Base-by-base conservation (phyloP, 106 monocot genomes). In the Hemerocallis citrina region DNA sequence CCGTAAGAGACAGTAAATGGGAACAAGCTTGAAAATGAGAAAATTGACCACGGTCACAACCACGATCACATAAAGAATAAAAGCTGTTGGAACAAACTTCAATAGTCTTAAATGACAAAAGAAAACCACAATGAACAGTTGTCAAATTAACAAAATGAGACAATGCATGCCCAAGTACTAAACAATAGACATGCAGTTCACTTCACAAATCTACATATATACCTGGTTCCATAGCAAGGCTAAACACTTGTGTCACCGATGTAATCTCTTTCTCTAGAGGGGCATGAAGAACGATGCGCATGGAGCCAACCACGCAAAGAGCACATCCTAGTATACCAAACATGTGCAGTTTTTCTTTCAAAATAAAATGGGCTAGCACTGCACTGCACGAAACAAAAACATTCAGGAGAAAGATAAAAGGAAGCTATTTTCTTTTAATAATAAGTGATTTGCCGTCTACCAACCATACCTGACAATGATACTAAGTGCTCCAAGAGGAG, bases 401-500 rank as follows among this genome's bases (percentile, higher is more conserved):
- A 62, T 47, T 72, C 29, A 22, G 36, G 9, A 56, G 7, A 55
- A 19, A 24, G 32, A 65, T 37, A 11, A 35, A 34, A 43, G 50
- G 8, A 59, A 32, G 10, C 7, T 15, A 2, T 49, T 19, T 6
- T 22, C 32, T n/a, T n/a, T n/a, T n/a, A 6, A 20, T 13, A n/a
- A 68, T 5, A n/a, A 54, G 35, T 15, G 15, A 9, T n/a, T 34
- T 35, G 16, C 2, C 45, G 13, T 36, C 21, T 34, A 72, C 28
- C 37, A 46, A 33, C n/a, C 14, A 10, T 57, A 72, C 72, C 72
- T 72, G 46, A 72, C 72, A 64, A 72, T 72, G 48, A 72, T 72
- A 30, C 72, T 72, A 39, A 72, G 63, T 64, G 72, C 72, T 56
- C 72, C 72, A 40, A 72, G 55, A 27, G 72, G 72, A 64, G 72